These are phyloP conservation scores for Malassezia equina DNA, from an alignment of 1,284 basidiomycete genomes.

Conservation along the genomic window DNA sequence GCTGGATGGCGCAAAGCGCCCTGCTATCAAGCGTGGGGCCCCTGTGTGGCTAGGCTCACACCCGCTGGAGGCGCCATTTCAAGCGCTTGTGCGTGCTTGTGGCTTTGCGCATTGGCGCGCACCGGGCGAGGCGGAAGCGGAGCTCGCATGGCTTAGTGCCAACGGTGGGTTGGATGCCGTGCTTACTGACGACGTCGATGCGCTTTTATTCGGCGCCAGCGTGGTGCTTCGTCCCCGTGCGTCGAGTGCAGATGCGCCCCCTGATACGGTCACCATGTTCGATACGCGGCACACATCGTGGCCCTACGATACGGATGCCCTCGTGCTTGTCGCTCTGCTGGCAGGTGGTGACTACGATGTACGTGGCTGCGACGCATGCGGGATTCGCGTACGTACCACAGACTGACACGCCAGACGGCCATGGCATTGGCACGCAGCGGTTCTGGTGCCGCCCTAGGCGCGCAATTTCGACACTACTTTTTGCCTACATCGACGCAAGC, in stretches of 20 bases:
- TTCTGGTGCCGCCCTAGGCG: constrained; percentile 52
- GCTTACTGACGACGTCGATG: constrained; percentile 86
- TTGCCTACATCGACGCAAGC: neutral
- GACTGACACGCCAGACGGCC: constrained; percentile 41
- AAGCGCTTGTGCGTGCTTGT: constrained; percentile 69
- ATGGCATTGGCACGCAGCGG: constrained; percentile 51
- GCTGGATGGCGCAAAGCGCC: constrained; percentile 80
- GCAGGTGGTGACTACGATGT: constrained; percentile 80
- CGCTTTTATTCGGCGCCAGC: constrained; percentile 74
- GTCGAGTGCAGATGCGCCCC: neutral
- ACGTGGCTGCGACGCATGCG: constrained; percentile 26
- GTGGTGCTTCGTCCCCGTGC: constrained; percentile 58
- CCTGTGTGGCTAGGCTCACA: neutral
- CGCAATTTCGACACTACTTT: constrained; percentile 50
- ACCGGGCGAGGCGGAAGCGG: constrained; percentile 90
- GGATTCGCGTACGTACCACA: constrained; percentile 8
- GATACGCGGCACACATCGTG: constrained; percentile 4
- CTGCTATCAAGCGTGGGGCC: constrained; percentile 64
- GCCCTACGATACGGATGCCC: constrained; percentile 59
- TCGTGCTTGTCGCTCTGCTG: constrained; percentile 75
- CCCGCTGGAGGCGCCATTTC: constrained; percentile 22
- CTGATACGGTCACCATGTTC: constrained; percentile 1
- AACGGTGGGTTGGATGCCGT: constrained; percentile 77
- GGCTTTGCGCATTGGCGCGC: constrained; percentile 64
- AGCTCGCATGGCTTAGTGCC: constrained; percentile 73